Base-by-base conservation (phyloP, 257 asterid species). In the Gardenia jasminoides region DNA sequence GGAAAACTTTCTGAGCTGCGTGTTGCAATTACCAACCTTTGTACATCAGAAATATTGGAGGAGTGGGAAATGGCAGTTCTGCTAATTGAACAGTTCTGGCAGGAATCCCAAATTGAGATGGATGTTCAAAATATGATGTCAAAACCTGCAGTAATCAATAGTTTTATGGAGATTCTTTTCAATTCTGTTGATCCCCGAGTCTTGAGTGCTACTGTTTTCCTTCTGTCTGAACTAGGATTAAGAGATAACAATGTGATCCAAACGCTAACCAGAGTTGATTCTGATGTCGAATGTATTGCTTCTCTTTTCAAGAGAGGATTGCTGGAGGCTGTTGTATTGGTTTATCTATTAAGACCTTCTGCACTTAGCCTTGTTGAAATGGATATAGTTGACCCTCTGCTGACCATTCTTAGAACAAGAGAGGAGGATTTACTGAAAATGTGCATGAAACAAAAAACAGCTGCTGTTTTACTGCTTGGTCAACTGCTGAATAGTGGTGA, bases 241-340 rank as follows among this genome's bases (percentile, higher is more conserved):
- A 86, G 92, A 81, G 93, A 89, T 47, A 86, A 76, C 12, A 75
- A 61, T 26, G 96, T 90, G 15, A 78, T 92, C 20, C 95, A 86
- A 77, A 92, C 93, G 17, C 86, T 93, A 16, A 89, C 91, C 1
- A 83, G 94, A 68, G 97, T 93, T 22, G 97, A 92, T 41, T 90
- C 98, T 5, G 97, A 93, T 46, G 96, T 92, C 12, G 90, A 89
- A 11, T 79, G 92, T 84, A 72, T 93, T 28, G 84, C 91, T 12
- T 86, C 87, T 76, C 93, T 93, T 52, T 90, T 92, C 74, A 88
- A 88, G 88, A 88, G 90, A 75, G 98, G 98, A 28, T 76, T 93
- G 79, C 50, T 59, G 56, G 95, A 92, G 80, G 97, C 97, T 76
- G 89, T 89, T 59, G 98, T 89, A 62, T 78, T 93, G 76, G 79